A percentile compares a stretch with the other conserved stretches of the same genome.
These are phyloP conservation scores for Triticum monococcum DNA, from an alignment of 176 grass and related monocot species.

Conservation along the genomic window DNA sequence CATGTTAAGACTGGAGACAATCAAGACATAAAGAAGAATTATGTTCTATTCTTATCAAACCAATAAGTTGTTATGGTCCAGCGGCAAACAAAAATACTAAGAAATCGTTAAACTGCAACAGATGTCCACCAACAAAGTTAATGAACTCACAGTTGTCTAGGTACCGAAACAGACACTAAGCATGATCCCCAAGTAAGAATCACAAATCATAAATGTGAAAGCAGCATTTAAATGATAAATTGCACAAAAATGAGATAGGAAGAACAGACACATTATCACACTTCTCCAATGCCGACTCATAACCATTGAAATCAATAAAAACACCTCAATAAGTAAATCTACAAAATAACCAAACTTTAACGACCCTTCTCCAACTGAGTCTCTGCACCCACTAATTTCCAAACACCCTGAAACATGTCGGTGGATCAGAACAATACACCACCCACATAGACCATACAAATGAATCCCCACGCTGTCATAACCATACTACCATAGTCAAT, in stretches of 20 bases:
- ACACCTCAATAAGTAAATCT: not conserved
- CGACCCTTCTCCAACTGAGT: not conserved
- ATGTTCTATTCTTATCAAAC: not conserved
- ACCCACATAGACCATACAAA: not conserved
- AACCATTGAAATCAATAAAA: not conserved
- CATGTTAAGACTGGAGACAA: slow-evolving; percentile 4
- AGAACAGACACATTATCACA: not conserved
- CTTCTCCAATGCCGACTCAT: not conserved
- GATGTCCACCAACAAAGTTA: not conserved
- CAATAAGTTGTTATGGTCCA: not conserved
- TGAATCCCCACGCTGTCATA: not conserved
- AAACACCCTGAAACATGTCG: not conserved
- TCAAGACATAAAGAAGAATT: not conserved
- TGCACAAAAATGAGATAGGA: not conserved
- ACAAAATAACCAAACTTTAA: not conserved
- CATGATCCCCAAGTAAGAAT: not conserved
- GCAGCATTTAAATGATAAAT: slow-evolving; percentile 1
- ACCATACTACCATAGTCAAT: not conserved
- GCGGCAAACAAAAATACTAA: not conserved
- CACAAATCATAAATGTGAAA: not conserved
- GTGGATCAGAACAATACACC: not conserved
- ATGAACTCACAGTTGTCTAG: not conserved
- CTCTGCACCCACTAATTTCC: not conserved
- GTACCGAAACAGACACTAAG: not conserved
- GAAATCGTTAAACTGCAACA: not conserved